Evolutionary conservation across 2,329 filamentous ascomycete genomes (phyloP).

Genomic region (Colletotrichum phormii): DNA sequence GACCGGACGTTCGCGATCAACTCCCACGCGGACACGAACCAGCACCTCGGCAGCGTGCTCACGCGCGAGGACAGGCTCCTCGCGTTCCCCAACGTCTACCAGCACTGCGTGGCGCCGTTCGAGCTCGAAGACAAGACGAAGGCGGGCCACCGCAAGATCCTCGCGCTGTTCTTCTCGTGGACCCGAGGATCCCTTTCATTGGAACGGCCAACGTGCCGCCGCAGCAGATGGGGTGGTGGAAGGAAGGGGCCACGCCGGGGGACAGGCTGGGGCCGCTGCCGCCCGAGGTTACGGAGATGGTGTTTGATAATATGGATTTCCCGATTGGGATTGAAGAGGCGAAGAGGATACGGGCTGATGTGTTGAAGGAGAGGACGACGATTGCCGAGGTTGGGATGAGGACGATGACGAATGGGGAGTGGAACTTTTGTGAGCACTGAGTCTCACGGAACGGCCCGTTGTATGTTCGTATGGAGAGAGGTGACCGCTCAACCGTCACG

Average conservation of each 20-base stretch:
- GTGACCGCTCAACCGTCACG: background rate
- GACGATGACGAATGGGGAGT: constrained; percentile 7
- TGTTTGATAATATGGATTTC: constrained; percentile 40
- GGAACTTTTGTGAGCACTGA: constrained; percentile 44
- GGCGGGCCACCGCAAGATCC: constrained; percentile 68
- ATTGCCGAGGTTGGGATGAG: background rate
- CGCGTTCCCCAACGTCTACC: constrained; percentile 66
- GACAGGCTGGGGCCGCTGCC: constrained; percentile 30
- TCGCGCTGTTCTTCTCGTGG: constrained; percentile 72
- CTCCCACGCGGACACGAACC: constrained; percentile 40
- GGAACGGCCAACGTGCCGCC: constrained; percentile 58
- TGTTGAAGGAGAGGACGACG: constrained; percentile 44
- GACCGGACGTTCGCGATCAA: constrained; percentile 49
- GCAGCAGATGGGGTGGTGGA: constrained; percentile 55
- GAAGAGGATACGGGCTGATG: constrained; percentile 39
- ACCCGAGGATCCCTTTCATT: constrained; percentile 61
- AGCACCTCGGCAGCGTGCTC: constrained; percentile 60
- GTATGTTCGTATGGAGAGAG: too few relatives aligned
- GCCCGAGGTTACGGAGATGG: constrained; percentile 39
- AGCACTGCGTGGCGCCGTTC: constrained; percentile 66
- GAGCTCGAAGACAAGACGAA: constrained; percentile 60
- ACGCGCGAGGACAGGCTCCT: constrained; percentile 62
- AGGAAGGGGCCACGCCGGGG: constrained; percentile 28
- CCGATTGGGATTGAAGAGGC: constrained; percentile 41
- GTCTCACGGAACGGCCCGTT: background rate